phyloP scores from a whole-genome alignment of 2,329 filamentous ascomycete species.

The Pseudogymnoascus sp. region DNA sequence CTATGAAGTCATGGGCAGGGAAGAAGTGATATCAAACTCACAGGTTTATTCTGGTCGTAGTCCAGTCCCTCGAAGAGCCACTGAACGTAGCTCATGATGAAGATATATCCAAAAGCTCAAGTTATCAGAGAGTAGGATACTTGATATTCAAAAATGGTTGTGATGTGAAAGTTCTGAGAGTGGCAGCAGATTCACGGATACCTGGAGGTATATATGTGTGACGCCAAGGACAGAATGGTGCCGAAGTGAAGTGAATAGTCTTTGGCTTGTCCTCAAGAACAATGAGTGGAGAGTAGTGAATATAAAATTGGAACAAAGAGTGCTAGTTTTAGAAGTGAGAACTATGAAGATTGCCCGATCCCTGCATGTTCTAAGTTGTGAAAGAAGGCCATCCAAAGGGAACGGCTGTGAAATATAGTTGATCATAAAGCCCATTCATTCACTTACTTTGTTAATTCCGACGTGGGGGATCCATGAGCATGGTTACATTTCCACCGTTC shows the following conservation, averaged over 20 bases:
- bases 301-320: neutral
- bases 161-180: neutral
- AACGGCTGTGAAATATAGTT: neutral
- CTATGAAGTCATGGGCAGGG: neutral
- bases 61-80: neutral
- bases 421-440: neutral
- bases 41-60: conserved; percentile 9
- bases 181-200: neutral
- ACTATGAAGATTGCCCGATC: neutral
- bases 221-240: neutral
- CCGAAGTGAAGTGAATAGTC: neutral
- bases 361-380: neutral
- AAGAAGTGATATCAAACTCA: neutral
- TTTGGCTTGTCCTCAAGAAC: neutral
- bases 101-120: neutral
- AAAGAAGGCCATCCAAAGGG: neutral
- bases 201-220: neutral
- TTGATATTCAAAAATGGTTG: neutral
- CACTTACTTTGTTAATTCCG: neutral
- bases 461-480: neutral
- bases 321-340: neutral
- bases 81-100: conserved; percentile 1
- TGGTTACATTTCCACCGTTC: neutral
- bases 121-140: neutral
- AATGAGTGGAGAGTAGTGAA: neutral